These are phyloP conservation scores for Elsinoe necatrix DNA, from an alignment of 2,329 filamentous ascomycete species.

Conservation along the genomic window DNA sequence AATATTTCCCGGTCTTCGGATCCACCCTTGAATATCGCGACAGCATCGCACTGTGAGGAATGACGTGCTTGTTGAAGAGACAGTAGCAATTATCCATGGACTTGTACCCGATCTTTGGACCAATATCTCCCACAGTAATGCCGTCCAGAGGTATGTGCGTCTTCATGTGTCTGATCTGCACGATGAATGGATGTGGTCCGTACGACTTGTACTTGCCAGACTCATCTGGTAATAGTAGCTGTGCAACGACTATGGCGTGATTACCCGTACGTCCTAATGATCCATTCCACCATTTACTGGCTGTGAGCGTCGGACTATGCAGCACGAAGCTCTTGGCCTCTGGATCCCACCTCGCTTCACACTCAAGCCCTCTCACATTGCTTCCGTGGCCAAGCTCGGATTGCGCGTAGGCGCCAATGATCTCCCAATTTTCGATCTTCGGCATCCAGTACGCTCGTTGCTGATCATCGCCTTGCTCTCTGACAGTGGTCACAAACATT, in stretches of 20 bases:
- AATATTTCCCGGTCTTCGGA: constrained; percentile 38
- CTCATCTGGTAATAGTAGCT: constrained; percentile 37
- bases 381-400: constrained; percentile 47
- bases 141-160: constrained; percentile 41
- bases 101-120: constrained; percentile 48
- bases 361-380: constrained; percentile 45
- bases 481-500: constrained; percentile 46
- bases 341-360: constrained; percentile 40
- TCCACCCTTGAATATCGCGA: constrained; percentile 43
- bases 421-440: constrained; percentile 41
- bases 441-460: constrained; percentile 44
- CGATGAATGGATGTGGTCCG: constrained; percentile 46
- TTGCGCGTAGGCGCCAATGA: constrained; percentile 46
- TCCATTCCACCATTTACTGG: constrained; percentile 50
- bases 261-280: constrained; percentile 47
- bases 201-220: constrained; percentile 34
- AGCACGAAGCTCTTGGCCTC: constrained; percentile 40
- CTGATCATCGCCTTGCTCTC: constrained; percentile 42
- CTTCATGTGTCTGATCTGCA: constrained; percentile 43
- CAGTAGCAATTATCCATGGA: constrained; percentile 48
- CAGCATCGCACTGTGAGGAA: constrained; percentile 43
- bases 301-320: constrained; percentile 44
- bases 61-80: constrained; percentile 41
- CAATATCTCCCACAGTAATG: constrained; percentile 47
- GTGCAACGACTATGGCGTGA: constrained; percentile 47